Evolutionary conservation across 768 basidiomycete species (phyloP), one percentile per base, ranked within the genome.

Genomic region (Pholiota conissans): DNA sequence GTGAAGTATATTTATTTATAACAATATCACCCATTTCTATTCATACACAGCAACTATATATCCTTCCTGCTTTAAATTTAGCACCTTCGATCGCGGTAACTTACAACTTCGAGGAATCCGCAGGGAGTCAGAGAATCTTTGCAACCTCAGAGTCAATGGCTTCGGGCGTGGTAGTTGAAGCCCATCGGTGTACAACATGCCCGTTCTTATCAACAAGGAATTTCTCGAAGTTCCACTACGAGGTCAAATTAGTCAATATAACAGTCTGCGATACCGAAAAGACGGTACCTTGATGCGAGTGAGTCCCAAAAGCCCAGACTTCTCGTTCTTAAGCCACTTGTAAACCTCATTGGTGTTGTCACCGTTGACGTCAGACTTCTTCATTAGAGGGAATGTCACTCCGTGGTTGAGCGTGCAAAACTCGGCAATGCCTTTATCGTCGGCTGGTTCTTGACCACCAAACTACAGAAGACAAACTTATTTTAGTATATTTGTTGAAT

Each of bases 291-390:
- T 91, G 74, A 92, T 90, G 39, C 88, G 78, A 1, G 81, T 77
- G 48, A 91, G 72, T 16, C 91, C 89, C 49, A 92, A 66, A 22
- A 93, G 61, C 2, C 90, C 90, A 3, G 89, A 63, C 69, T 93
- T 92, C 72, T 92, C 77, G 26, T 77, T 74, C 78, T 97, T 96
- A 62, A 96, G 80, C 84, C 85, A 95, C 57, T 89, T 82, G 79
- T 81, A 95, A 0, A 94, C 89, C 63, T 90, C 83, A 73, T 94
- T 94, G 57, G 90, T 85, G 62, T 80, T 75, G 63, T 89, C 85
- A 3, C 95, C 95, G 70, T 97, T 98, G 37, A 97, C 95, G 51
- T 97, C 91, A 18, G 89, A 89, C 75, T 96, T 98, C 76, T 86
- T 89, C 87, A 92, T 91, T 49, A 98, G 74, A 10, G 92, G 92